Evolutionary conservation across 805 yeast genomes (phyloP).

Genomic region (Wickerhamiella kurtzmanii): DNA sequence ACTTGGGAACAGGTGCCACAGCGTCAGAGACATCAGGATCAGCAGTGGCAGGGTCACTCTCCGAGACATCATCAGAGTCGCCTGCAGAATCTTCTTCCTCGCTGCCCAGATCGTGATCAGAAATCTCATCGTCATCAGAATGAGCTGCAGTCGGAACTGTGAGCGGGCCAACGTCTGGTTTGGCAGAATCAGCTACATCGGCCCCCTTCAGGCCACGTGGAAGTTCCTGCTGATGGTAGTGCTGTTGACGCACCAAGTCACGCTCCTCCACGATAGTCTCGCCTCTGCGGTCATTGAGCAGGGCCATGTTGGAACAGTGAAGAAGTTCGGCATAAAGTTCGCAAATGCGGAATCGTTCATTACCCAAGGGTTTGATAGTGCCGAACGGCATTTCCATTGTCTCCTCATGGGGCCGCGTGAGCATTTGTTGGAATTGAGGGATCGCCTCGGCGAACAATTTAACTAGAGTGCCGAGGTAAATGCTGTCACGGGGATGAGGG

Average conservation of each 20-base stretch:
- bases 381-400: conserved; percentile 52
- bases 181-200: not conserved
- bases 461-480: conserved; percentile 77
- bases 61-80: not conserved
- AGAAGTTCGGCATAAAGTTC: conserved; percentile 87
- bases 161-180: not conserved
- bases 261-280: conserved; percentile 55
- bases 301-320: conserved; percentile 95
- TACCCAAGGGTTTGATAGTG: conserved; percentile 62
- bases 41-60: not conserved
- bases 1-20: not conserved
- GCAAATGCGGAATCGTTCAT: conserved; percentile 78
- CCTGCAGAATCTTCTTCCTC: conserved; percentile 12
- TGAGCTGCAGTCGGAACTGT: not conserved
- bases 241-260: conserved; percentile 43
- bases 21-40: not conserved
- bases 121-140: not conserved
- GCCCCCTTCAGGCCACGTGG: conserved; percentile 11
- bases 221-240: conserved; percentile 29
- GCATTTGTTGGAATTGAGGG: conserved; percentile 51
- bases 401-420: conserved; percentile 29
- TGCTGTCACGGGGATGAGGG: conserved; percentile 84
- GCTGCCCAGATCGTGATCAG: not conserved
- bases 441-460: conserved; percentile 62
- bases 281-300: conserved; percentile 65